A percentile compares a stretch with the other conserved stretches of the same genome.
phyloP scores from a whole-genome alignment of 805 yeast genomes.

The Yamadazyma sp. region DNA sequence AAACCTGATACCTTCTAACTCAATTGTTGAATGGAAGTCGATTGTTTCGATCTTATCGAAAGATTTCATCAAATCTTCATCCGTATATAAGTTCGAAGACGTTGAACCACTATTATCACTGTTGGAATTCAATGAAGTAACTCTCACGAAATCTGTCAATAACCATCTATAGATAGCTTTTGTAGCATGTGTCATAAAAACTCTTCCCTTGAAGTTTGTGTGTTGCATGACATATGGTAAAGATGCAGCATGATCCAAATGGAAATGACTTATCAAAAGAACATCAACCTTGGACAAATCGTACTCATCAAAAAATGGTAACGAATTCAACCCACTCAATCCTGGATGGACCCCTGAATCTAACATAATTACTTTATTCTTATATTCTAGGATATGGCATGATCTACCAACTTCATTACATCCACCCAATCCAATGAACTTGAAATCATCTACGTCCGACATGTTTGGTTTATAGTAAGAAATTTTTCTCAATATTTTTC shows the following conservation, averaged over 20 bases:
- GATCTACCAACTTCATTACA: slow-evolving; percentile 97
- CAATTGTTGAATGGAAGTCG: slow-evolving; percentile 93
- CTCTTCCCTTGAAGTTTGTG: slow-evolving; percentile 91
- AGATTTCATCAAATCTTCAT: slow-evolving; percentile 83
- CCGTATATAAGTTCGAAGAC: slow-evolving; percentile 67
- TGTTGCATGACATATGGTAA: slow-evolving; percentile 97
- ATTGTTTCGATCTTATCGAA: slow-evolving; percentile 90
- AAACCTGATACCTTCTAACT: slow-evolving; percentile 89
- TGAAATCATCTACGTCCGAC: slow-evolving; percentile 40
- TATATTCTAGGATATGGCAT: slow-evolving; percentile 87
- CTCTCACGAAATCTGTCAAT: slow-evolving; percentile 88
- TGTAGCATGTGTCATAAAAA: slow-evolving; percentile 98
- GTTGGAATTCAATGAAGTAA: slow-evolving; percentile 59
- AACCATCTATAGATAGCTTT: slow-evolving; percentile 98
- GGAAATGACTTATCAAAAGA: slow-evolving; percentile 88
- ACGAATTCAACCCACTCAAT: slow-evolving; percentile 78
- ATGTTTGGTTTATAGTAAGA: too few relatives aligned
- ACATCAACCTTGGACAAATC: slow-evolving; percentile 87
- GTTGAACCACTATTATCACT: slow-evolving; percentile 18
- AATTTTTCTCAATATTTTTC: too few relatives aligned
- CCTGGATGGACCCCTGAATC: slow-evolving; percentile 99
- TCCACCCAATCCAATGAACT: slow-evolving; percentile 93
- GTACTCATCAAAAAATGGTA: slow-evolving; percentile 95
- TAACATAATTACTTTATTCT: slow-evolving; percentile 92
- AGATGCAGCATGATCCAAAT: slow-evolving; percentile 96